Base-by-base conservation (phyloP, 116 monocot species). In the Phalaenopsis hybrid region DNA sequence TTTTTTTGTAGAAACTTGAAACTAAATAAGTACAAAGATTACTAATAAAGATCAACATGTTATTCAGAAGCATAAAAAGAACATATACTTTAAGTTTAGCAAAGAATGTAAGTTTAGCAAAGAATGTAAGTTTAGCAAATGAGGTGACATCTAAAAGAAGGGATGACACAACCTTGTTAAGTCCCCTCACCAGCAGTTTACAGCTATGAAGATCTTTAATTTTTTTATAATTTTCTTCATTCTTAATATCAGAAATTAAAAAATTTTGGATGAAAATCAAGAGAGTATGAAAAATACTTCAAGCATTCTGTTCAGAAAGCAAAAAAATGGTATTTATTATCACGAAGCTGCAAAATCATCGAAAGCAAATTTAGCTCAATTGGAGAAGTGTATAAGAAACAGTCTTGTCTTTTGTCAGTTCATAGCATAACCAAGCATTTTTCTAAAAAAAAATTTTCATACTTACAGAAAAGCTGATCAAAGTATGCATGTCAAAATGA, bases 241-340 rank as follows among this genome's bases (percentile, higher is more conserved):
- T 34, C 31, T 79, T 51, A 72, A 74, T 84, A 55, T 84, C 84
- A 81, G 41, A 83, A 43, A 81, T 82, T 15, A 79, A 79, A 91
- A 57, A 51, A 0, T 80, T 92, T 79, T 92, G 89, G 25, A 81
- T 18, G 75, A 92, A 89, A 67, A 83, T 85, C 48, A 80, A 85
- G 41, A 70, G 48, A 78, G 34, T 87, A 80, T 16, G 76, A 67
- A 44, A 72, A n/a, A 51, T 67, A 73, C 58, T 85, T 76, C 5
- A 87, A 57, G 79, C 84, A 92, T 67, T 46, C 81, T 45, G 78
- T 82, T 89, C 92, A 92, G 82, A 82, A 89, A 59, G 87, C 81
- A 25, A 85, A 13, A 51, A 78, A 69, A 37, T 77, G 25, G 80
- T 28, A 68, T 78, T 73, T 85, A 33, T 74, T 65, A 72, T 75